Base-by-base conservation (phyloP, 2,329 filamentous ascomycete species). In the Cladobotryum mycophilum region DNA sequence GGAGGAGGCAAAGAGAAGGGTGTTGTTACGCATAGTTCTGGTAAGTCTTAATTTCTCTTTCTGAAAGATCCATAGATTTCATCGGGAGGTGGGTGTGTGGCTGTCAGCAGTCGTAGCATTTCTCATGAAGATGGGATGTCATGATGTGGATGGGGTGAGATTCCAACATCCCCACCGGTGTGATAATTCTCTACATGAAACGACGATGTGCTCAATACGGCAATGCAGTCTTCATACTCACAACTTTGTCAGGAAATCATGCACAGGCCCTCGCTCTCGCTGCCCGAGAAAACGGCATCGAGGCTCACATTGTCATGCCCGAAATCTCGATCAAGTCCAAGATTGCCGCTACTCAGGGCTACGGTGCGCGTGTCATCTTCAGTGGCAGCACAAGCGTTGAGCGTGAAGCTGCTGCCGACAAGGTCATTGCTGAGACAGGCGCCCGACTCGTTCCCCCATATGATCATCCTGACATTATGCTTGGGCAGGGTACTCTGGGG, bases 261-360 rank as follows among this genome's bases (percentile, higher is more conserved):
- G 92, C 92, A 0, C 90, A 96, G 74, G 92, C 93, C 2, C 82
- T 97, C 51, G 82, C 92, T 2, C 84, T 96, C 46, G 92, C 92
- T 0, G 90, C 92, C 2, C 76, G 76, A 15, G 84, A 84, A 36
- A 81, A 86, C 63, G 72, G 75, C 48, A 84, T 96, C 55, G 85
- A 86, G 11, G 89, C 89, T 0, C 82, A 92, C 71, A 91, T 97
- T 63, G 84, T 97, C 53, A 97, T 97, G 92, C 92, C 92, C 0
- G 67, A 71, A n/a, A 93, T 93, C 63, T 86, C 84, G 51, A 85
- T 88, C 0, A 80, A 87, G n/a, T 84, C 84, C 55, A 97, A 97
- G 69, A 89, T 96, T 55, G 85, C 86, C 3, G 91, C 86, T 0
- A 96, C 92, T 0, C 74, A 77, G 58, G 79, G 82, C 5, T 89